Conservation (phyloP, 257 asterid genomes). For the Datura wrightii region DNA sequence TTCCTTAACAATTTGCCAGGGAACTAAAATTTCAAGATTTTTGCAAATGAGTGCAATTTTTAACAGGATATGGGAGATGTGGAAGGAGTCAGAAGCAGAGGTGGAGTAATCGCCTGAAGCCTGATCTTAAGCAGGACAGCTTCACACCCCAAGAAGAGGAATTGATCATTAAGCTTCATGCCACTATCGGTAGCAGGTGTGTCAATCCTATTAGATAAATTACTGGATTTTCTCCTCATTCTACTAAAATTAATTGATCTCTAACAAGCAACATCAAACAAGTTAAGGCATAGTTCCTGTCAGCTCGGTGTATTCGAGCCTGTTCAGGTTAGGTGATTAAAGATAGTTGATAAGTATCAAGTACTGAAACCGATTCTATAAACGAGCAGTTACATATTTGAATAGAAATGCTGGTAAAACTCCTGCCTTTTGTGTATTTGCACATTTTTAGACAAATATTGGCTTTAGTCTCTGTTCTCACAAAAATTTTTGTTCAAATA, state of each 20-base stretch:
- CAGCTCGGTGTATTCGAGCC: not conserved
- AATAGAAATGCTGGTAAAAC: too few species aligned
- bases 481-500: too few species aligned
- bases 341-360: not conserved
- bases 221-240: not conserved
- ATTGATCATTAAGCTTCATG: constrained; percentile 79
- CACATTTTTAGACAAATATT: not conserved
- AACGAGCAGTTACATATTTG: too few species aligned
- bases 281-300: not conserved
- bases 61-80: constrained; percentile 58
- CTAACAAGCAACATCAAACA: not conserved
- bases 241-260: not conserved
- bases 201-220: not conserved
- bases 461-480: not conserved
- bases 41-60: not conserved
- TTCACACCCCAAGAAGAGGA: constrained; percentile 90
- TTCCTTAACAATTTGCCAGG: not conserved
- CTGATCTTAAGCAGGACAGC: constrained; percentile 53
- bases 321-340: not conserved
- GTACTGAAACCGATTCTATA: not conserved
- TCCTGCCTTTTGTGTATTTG: too few species aligned
- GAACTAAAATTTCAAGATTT: not conserved
- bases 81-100: constrained; percentile 60
- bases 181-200: constrained; percentile 90
- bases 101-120: constrained; percentile 47